These are phyloP conservation scores for Salvia rosmarinus DNA, from an alignment of 257 asterid genomes.

Conservation along the genomic window DNA sequence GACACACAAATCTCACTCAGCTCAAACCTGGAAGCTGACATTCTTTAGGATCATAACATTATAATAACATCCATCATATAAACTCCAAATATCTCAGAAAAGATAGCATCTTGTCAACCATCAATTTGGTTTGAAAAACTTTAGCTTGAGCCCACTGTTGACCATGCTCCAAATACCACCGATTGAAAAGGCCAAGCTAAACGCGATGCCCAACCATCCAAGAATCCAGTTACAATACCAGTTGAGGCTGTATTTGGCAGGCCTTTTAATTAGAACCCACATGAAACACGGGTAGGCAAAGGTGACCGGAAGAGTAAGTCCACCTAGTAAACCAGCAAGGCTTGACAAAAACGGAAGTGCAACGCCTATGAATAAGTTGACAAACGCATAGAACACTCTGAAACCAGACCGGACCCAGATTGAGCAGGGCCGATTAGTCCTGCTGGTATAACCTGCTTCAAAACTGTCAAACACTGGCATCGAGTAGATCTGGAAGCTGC, in stretches of 20 bases:
- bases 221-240: constrained; percentile 89
- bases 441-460: constrained; percentile 88
- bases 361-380: constrained; percentile 83
- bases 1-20: neutral
- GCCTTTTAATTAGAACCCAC: constrained; percentile 92
- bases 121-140: constrained; percentile 81
- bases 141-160: constrained; percentile 78
- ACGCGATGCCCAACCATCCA: constrained; percentile 91
- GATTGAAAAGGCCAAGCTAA: constrained; percentile 89
- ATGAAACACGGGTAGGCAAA: constrained; percentile 99
- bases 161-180: constrained; percentile 99
- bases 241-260: constrained; percentile 71
- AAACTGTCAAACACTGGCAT: constrained; percentile 99
- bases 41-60: neutral
- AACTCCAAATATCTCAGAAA: neutral
- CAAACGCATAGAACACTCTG: constrained; percentile 80
- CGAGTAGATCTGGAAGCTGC: constrained; percentile 97
- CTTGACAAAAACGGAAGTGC: constrained; percentile 96
- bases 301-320: constrained; percentile 96
- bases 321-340: constrained; percentile 91
- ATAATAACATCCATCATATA: neutral
- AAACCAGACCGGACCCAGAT: constrained; percentile 98
- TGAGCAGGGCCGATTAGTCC: constrained; percentile 90
- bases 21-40: constrained; percentile 1
- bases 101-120: neutral